Percentiles rank a stretch among this genome's conserved stretches.
Evolutionary conservation across 75 land plant species (phyloP).

Genomic region (Sequoia sempervirens): DNA sequence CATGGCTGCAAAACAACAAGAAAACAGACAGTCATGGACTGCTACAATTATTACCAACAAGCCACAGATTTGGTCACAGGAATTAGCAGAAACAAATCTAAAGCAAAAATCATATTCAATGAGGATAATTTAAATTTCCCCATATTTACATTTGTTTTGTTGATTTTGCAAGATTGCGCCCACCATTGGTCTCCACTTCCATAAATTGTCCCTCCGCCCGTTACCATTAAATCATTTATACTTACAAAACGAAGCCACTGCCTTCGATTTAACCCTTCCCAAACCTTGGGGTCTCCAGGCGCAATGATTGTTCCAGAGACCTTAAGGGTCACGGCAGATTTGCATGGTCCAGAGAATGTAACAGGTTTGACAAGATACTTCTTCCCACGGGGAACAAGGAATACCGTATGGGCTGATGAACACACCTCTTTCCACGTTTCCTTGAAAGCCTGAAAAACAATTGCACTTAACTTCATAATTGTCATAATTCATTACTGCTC

Average conservation of each 20-base stretch:
- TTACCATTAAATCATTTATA: conserved; percentile 30
- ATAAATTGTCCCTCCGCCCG: conserved; percentile 63
- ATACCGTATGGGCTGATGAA: conserved; percentile 18
- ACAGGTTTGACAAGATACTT: conserved; percentile 54
- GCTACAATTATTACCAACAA: not conserved
- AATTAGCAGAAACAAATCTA: not conserved
- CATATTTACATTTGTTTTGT: conserved; percentile 21
- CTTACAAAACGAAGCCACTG: conserved; percentile 54
- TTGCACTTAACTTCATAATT: not conserved
- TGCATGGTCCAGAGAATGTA: conserved; percentile 66
- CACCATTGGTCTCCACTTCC: conserved; percentile 81
- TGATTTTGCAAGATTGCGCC: conserved; percentile 69
- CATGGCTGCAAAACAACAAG: conserved; percentile 7
- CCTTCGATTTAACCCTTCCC: conserved; percentile 19
- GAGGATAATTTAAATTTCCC: not conserved
- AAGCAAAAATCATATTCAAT: not conserved
- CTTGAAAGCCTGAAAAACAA: conserved; percentile 51
- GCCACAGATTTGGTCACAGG: not conserved
- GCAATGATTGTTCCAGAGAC: conserved; percentile 61
- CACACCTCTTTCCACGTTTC: conserved; percentile 65
- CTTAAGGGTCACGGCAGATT: conserved; percentile 34
- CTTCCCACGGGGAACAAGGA: conserved; percentile 49
- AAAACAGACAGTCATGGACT: not conserved
- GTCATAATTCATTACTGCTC: not conserved
- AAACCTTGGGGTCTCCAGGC: conserved; percentile 27